Evolutionary conservation across 768 basidiomycete species (phyloP), one percentile per base, ranked within the genome.

Genomic region (Suillus subluteus): DNA sequence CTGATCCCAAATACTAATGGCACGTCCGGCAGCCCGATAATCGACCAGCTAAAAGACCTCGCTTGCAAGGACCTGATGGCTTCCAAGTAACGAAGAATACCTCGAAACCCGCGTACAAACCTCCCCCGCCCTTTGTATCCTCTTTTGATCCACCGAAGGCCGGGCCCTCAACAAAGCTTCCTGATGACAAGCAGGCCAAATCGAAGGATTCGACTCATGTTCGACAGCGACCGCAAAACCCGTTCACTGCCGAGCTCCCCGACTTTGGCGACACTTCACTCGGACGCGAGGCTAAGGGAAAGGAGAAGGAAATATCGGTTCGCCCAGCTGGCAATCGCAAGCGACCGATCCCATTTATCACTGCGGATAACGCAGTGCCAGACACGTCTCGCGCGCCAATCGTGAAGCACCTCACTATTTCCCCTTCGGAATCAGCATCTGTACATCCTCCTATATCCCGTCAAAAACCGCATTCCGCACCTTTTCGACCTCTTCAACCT

Each of bases 101-200:
- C 11, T 77, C 75, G 65, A 77, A 74, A 62, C 30, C 59, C 41
- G 30, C 40, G 11, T 61, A 44, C 59, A 61, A 43, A 32, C 26
- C 40, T 43, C 75, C 70, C 67, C 74, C 69, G 26, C 74, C 67
- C 40, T 77, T 78, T 21, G 67, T 76, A 32, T 77, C 77, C 3
- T 62, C 77, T 21, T 78, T 78, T 32, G 74, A 67, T 38, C 6
- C 30, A 30, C 55, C 66, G 15, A 41, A 32, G 18, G 37, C 55
- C 21, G 7, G 12, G 35, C 18, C 52, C 43, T 41, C 63, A 62
- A 61, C 58, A n/a, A 41, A 58, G 6, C 18, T 21, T 15, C 37
- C 11, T 26, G n/a, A 30, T 62, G 63, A 59, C 6, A n/a, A 59
- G 30, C 52, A 38, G 16, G 37, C 43, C 8, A 41, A 15, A 32